Evolutionary conservation across 139 green algal species (phyloP), one percentile per base, ranked within the genome.

Genomic region (Ettlia oleoabundans): DNA sequence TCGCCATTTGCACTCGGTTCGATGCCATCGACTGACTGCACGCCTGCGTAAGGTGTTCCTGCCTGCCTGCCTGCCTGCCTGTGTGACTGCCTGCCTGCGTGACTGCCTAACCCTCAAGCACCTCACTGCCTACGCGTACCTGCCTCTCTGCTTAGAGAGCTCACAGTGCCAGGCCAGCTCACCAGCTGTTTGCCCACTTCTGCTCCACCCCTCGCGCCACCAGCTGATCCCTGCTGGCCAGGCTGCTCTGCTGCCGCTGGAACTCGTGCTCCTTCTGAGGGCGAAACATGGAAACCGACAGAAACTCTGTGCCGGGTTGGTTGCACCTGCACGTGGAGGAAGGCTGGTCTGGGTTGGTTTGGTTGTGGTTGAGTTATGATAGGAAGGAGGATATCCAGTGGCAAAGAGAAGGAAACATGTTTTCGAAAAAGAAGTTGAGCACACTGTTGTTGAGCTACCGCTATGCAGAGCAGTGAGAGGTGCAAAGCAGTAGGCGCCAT

Each of bases 121-220:
- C n/a, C n/a, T n/a, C n/a, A n/a, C n/a, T n/a, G n/a, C n/a, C n/a
- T n/a, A n/a, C n/a, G n/a, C n/a, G n/a, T n/a, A n/a, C n/a, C n/a
- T n/a, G n/a, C n/a, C n/a, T n/a, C n/a, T n/a, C n/a, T n/a, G n/a
- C n/a, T n/a, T n/a, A n/a, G n/a, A n/a, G n/a, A n/a, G n/a, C n/a
- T n/a, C n/a, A n/a, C n/a, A n/a, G n/a, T n/a, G n/a, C n/a, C n/a
- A n/a, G n/a, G n/a, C n/a, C n/a, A n/a, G n/a, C n/a, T 78, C 33
- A 77, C 52, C 55, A 88, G 28, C 32, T 37, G 61, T 81, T 81
- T 32, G 81, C 81, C 84, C 84, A 88, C 79, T 88, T 88, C 51
- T 90, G 86, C 81, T 90, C 86, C 18, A 1, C 30, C 53, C 86
- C 86, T 4, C 86, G 65, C 1, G 86, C 18, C 66, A 86, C 22